phyloP scores from a whole-genome alignment of 345 rosid species.

The Gossypium longicalyx region DNA sequence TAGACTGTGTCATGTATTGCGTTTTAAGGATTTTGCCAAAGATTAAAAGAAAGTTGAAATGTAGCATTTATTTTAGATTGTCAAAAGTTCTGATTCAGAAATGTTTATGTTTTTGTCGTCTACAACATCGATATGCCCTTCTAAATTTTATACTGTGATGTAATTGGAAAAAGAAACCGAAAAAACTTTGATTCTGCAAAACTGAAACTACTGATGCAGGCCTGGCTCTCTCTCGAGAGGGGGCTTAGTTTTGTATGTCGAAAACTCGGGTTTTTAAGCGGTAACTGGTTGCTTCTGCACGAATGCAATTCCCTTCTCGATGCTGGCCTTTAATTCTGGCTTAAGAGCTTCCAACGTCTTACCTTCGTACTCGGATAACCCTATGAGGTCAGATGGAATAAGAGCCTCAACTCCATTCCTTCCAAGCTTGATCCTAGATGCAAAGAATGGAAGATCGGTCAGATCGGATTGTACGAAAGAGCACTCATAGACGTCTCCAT shows the following conservation, averaged over 20 bases:
- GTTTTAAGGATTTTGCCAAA: background rate
- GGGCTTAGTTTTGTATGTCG: background rate
- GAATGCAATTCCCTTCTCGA: constrained; percentile 74
- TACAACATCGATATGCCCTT: constrained; percentile 25
- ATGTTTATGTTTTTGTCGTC: constrained; percentile 11
- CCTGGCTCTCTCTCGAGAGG: background rate
- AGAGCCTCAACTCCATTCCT: constrained; percentile 8
- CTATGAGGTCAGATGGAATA: constrained; percentile 65
- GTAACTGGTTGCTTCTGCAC: constrained; percentile 52
- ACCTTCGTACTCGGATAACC: constrained; percentile 67
- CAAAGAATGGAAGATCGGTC: background rate
- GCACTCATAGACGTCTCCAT: constrained; percentile 25
- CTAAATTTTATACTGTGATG: background rate
- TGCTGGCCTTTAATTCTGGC: constrained; percentile 77
- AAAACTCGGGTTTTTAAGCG: constrained; percentile 28
- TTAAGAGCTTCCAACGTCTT: constrained; percentile 74
- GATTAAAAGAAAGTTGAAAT: background rate
- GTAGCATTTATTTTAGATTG: background rate
- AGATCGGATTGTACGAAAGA: constrained; percentile 48
- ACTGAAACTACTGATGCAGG: constrained; percentile 24
- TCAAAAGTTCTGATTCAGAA: background rate
- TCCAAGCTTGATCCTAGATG: background rate
- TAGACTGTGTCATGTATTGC: background rate
- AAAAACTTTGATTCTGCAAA: constrained; percentile 28
- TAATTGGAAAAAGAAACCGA: background rate